phyloP scores from a whole-genome alignment of 495 filamentous ascomycete species.

The Halenospora varia region DNA sequence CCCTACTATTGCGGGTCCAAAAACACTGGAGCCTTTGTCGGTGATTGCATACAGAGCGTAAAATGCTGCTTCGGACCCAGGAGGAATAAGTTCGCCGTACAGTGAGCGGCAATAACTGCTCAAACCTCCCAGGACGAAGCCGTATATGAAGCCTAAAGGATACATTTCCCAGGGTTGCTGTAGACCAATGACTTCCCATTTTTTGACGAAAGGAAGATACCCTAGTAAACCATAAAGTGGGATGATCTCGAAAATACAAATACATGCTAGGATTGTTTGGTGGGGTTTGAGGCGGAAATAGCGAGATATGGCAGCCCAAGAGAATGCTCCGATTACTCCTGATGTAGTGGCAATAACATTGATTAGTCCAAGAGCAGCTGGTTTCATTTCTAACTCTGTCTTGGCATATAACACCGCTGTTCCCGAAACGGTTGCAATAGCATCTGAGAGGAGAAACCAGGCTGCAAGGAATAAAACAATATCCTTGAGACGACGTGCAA shows the following conservation, averaged over 20 bases:
- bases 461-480: slow-evolving; percentile 82
- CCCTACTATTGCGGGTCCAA: slow-evolving; percentile 92
- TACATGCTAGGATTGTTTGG: slow-evolving; percentile 88
- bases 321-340: slow-evolving; percentile 84
- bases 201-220: slow-evolving; percentile 76
- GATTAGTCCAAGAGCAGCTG: slow-evolving; percentile 85
- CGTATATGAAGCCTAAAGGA: slow-evolving; percentile 83
- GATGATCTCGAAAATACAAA: slow-evolving; percentile 85
- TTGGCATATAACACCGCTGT: slow-evolving; percentile 96
- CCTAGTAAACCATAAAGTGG: slow-evolving; percentile 88
- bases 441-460: slow-evolving; percentile 94
- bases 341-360: slow-evolving; percentile 82
- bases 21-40: slow-evolving; percentile 92
- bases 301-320: slow-evolving; percentile 75
- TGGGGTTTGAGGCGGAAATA: slow-evolving; percentile 61
- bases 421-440: slow-evolving; percentile 90
- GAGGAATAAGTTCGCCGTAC: slow-evolving; percentile 88
- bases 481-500: slow-evolving; percentile 78
- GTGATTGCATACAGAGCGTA: slow-evolving; percentile 97
- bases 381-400: slow-evolving; percentile 84
- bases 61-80: slow-evolving; percentile 91
- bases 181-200: slow-evolving; percentile 73
- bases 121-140: slow-evolving; percentile 89
- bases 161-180: slow-evolving; percentile 98
- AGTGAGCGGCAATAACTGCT: slow-evolving; percentile 90